phyloP scores from a whole-genome alignment of 2,329 filamentous ascomycete genomes.

The Tolypocladium tropicale region DNA sequence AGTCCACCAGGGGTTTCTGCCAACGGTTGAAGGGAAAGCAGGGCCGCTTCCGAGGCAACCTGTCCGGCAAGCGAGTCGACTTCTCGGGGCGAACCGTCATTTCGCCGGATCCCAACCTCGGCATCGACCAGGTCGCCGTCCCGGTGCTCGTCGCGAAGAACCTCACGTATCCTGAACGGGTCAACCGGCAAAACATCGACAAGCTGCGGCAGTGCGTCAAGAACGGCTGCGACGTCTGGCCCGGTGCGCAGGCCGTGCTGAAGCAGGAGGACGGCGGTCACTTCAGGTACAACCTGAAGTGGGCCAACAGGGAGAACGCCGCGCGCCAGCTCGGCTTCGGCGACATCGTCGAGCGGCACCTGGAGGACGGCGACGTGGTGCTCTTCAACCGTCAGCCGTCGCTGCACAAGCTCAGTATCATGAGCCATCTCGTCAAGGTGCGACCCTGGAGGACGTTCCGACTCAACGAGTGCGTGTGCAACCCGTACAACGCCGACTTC shows the following conservation, averaged over 20 bases:
- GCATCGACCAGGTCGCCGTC: conserved; percentile 88
- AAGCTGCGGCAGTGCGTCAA: conserved; percentile 66
- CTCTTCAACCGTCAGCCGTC: conserved; percentile 98
- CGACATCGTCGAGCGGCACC: conserved; percentile 85
- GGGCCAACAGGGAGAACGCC: conserved; percentile 58
- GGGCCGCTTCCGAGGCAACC: conserved; percentile 89
- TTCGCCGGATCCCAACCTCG: conserved; percentile 88
- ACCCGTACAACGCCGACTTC: conserved; percentile 97
- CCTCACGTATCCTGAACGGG: conserved; percentile 87
- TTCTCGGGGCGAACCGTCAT: conserved; percentile 98
- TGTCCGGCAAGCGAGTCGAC: conserved; percentile 96
- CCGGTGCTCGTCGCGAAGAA: conserved; percentile 90
- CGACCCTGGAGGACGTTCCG: conserved; percentile 93
- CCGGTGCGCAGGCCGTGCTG: conserved; percentile 75
- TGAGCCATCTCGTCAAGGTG: conserved; percentile 88
- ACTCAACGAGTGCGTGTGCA: conserved; percentile 95
- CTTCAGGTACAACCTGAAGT: conserved; percentile 67
- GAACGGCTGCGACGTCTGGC: conserved; percentile 71
- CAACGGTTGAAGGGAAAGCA: conserved; percentile 96
- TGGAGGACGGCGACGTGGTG: conserved; percentile 91
- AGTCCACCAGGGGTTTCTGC: conserved; percentile 85
- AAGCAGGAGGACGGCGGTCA: conserved; percentile 59
- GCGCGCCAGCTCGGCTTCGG: conserved; percentile 69
- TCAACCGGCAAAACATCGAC: conserved; percentile 73
- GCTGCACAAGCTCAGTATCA: conserved; percentile 96